Evolutionary conservation across 805 yeast genomes (phyloP), one percentile per base, ranked within the genome.

Genomic region (Danielozyma ontarioensis): DNA sequence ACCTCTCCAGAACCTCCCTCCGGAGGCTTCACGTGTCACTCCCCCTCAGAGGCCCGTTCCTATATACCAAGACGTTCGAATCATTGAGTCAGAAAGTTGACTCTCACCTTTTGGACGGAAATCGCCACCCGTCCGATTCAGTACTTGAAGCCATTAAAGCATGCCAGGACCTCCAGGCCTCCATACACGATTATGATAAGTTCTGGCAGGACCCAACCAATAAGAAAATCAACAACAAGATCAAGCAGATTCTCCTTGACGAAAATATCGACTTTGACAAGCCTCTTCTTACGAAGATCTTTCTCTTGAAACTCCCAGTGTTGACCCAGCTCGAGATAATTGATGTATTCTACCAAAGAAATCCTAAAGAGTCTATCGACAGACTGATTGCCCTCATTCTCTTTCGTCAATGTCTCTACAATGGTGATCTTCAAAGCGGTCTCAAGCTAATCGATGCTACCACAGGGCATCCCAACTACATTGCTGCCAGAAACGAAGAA

Each of bases 381-480:
- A 54, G 57, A 31, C 51, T 55, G 1, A 48, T 58, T 1, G 77
- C 81, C 3, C 63, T 79, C 61, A 70, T 82, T n/a, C 83, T 88
- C 3, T 73, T 83, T 39, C 53, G 89, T 13, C 53, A 68, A 27
- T 64, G 78, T n/a, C 51, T 82, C 2, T 78, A 67, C 56, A 65
- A 74, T 40, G 82, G 76, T 1, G 76, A 80, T 31, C 64, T 79
- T 37, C 63, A 67, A 17, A 62, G 64, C 27, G 85, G 88, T 0
- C 53, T 81, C 25, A 64, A 65, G 29, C 53, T 81, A 28, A 64
- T 84, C 15, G 84, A 80, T 40, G 48, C 68, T 29, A 78, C 93
- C 0, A 70, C 77, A 2, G 87, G 79, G 2, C 72, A 75, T 28
- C 53, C 64, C 10, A 68, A 73, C 41, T 80, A 78, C 53, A 53